Evolutionary conservation across 768 basidiomycete species (phyloP), one percentile per base, ranked within the genome.

Genomic region (Glaciozyma martinii): DNA sequence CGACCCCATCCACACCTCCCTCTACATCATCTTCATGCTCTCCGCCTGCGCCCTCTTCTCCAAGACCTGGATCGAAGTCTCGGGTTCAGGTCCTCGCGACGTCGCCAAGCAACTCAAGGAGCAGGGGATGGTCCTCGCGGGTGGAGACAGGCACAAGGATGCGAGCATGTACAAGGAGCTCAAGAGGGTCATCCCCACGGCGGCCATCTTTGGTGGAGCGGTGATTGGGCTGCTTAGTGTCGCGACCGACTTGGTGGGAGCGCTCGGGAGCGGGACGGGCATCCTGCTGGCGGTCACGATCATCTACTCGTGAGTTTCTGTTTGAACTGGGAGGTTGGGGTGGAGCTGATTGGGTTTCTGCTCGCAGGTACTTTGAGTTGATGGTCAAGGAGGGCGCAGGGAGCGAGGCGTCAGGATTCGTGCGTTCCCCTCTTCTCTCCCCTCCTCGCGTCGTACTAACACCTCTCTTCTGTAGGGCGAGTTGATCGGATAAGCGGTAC

Each of bases 1-100:
- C 56, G 95, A 99, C 77, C 95, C 95, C 1, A 84, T 98, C 73
- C 95, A 98, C 80, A 92, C 90, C 1, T 81, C 82, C 27, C 79
- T 95, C 72, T 95, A 97, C 78, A 85, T 99, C 76, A 77, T 83
- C 8, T 98, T 97, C 80, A 94, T 94, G 80, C 82, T 93, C 65
- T 84, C 87, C 42, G 90, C 92, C 21, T 98, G 93, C 75, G 94
- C 95, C 19, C 81, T 97, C 71, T 99, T 98, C 81, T 93, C 90
- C 75, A 98, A 98, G 83, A 97, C 94, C 1, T 99, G 95, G 94
- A 98, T 99, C 70, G 94, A 98, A 73, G 90, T 98, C 42, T 97
- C 92, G 3, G 94, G 95, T 21, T 88, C 86, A 61, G 91, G 95
- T 25, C 95, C 94, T 16, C 80, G 95, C 54, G 94, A 99, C 72